Base-by-base conservation (phyloP, 305 asterid genomes). In the Euphrasia arctica region DNA sequence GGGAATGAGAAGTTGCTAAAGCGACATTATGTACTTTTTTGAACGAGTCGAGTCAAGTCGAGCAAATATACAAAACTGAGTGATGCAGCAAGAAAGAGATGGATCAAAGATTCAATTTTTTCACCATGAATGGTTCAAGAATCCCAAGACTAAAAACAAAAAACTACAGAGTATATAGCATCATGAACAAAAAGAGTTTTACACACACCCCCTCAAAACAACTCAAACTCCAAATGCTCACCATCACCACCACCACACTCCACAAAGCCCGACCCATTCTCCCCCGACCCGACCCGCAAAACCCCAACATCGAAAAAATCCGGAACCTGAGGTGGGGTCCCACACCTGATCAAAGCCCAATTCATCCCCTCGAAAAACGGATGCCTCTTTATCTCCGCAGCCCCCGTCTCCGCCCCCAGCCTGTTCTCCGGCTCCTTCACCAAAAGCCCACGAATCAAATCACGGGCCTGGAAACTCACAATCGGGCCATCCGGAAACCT, bases 311-410 rank as follows among this genome's bases (percentile, higher is more conserved):
- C 90, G 39, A 51, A 75, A 13, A 75, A 58, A 71, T 82, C 91
- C 0, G 97, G 98, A 56, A 90, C 74, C 52, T 83, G 79, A 9
- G 98, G 98, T 9, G 98, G 98, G 42, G 78, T 28, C 7, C 91
- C 84, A 9, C 96, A 92, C 32, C 98, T 85, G 54, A 92, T 87
- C 60, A 92, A 69, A 0, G 98, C 97, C 98, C 98, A 92, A 56
- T 92, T 92, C 43, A 92, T 62, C 63, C 95, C 98, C 11, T 85
- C 88, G 18, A 92, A 92, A 72, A 92, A 92, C 0, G 94, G 88
- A 72, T 92, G 98, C 58, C 86, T 79, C 66, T 92, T 92, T 62
- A 92, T 90, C 97, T 90, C 98, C 3, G 97, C 97, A 13, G 98
- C 88, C 18, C 98, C 98, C 0, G 89, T 92, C 67, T 83, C 91